phyloP scores from a whole-genome alignment of 805 yeast species.

The Candida sakaeoensis region DNA sequence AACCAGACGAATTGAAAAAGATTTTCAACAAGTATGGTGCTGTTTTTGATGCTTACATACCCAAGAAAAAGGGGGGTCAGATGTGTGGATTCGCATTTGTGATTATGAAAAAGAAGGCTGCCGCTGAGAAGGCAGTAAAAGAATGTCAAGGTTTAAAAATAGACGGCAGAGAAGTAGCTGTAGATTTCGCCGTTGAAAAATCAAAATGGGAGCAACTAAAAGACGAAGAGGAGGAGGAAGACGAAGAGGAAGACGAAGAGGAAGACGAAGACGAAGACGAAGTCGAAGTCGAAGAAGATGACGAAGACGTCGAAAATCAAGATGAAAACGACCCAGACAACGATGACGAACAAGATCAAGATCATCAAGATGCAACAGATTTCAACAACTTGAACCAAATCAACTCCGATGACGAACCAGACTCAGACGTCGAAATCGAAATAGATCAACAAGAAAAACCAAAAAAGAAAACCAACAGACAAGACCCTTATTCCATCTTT shows the following conservation, averaged over 20 bases:
- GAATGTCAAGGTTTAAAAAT: constrained; percentile 72
- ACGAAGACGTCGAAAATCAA: constrained; percentile 35
- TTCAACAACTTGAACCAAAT: constrained; percentile 28
- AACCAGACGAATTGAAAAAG: constrained; percentile 66
- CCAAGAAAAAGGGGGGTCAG: constrained; percentile 80
- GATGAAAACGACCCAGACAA: constrained; percentile 24
- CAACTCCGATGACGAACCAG: constrained; percentile 30
- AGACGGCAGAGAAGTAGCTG: constrained; percentile 88
- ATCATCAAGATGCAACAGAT: constrained; percentile 19
- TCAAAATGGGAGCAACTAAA: constrained; percentile 69
- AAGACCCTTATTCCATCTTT: constrained; percentile 71
- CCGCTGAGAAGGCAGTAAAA: constrained; percentile 80
- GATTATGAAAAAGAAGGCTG: constrained; percentile 73
- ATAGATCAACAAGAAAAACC: constrained; percentile 16
- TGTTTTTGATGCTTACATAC: constrained; percentile 84
- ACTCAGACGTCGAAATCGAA: constrained; percentile 25
- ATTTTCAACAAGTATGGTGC: constrained; percentile 76
- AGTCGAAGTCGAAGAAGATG: constrained; percentile 31
- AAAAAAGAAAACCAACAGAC: constrained; percentile 49
- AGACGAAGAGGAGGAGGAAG: constrained; percentile 29
- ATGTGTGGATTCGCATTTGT: constrained; percentile 96
- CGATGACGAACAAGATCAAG: no score
- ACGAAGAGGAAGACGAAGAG: constrained; percentile 39
- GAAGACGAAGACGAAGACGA: constrained; percentile 39
- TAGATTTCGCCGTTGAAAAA: constrained; percentile 89